Evolutionary conservation across 2,329 filamentous ascomycete species (phyloP).

Genomic region (Ophiostoma piceae): DNA sequence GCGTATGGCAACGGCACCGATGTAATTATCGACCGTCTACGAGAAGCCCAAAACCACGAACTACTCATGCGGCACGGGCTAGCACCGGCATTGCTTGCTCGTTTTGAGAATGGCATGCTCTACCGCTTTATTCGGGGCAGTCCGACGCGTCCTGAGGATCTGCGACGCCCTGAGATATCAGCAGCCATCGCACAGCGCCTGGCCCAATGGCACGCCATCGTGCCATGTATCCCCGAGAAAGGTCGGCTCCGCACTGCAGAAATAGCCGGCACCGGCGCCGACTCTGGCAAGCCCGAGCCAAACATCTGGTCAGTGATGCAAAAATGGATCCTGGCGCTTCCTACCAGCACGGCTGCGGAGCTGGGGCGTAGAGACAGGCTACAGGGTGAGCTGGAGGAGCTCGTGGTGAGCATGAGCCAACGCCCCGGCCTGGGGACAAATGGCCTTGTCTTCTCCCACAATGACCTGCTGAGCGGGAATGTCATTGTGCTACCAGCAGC

Average conservation of each 20-base stretch:
- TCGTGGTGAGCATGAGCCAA: constrained; percentile 67
- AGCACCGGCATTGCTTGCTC: constrained; percentile 79
- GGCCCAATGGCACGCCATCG: constrained; percentile 84
- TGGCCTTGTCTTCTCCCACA: constrained; percentile 86
- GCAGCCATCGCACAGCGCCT: constrained; percentile 76
- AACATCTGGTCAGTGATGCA: constrained; percentile 95
- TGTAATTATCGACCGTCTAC: constrained; percentile 90
- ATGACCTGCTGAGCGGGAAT: constrained; percentile 92
- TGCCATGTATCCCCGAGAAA: constrained; percentile 50
- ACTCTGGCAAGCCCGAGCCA: constrained; percentile 54
- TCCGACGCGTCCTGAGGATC: constrained; percentile 73
- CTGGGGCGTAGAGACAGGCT: constrained; percentile 61
- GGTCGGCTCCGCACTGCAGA: neutral
- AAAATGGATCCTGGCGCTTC: constrained; percentile 87
- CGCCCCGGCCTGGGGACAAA: constrained; percentile 70
- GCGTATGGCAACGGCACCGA: constrained; percentile 94
- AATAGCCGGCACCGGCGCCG: neutral
- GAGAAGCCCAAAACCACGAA: constrained; percentile 74
- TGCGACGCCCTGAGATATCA: constrained; percentile 71
- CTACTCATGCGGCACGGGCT: constrained; percentile 77
- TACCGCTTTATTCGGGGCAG: constrained; percentile 84
- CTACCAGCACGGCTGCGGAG: constrained; percentile 64
- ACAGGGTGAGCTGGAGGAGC: constrained; percentile 66
- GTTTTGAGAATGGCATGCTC: constrained; percentile 92
- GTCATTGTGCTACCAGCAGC: constrained; percentile 65